These are phyloP conservation scores for Fusarium pseudocircinatum DNA, from an alignment of 2,329 filamentous ascomycete genomes.

Conservation along the genomic window DNA sequence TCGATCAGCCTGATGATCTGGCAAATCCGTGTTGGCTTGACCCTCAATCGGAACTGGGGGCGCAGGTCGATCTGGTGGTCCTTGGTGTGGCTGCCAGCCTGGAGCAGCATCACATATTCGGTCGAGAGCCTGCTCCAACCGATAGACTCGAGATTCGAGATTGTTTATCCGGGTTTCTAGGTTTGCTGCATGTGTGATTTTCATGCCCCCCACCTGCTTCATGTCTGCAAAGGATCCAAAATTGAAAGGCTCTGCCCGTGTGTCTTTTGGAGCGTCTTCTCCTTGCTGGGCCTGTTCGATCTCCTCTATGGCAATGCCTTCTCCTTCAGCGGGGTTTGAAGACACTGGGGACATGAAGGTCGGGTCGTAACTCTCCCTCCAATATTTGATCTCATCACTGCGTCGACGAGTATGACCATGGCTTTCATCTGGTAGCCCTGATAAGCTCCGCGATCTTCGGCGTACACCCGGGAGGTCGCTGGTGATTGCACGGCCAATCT, in stretches of 20 bases:
- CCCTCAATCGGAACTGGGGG: constrained; percentile 39
- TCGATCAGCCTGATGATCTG: background rate
- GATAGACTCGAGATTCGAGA: constrained; percentile 62
- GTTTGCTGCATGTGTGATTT: constrained; percentile 64
- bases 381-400: constrained; percentile 72
- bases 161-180: constrained; percentile 62
- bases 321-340: constrained; percentile 54
- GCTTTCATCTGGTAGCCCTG: constrained; percentile 57
- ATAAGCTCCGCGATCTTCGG: constrained; percentile 68
- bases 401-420: constrained; percentile 57
- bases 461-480: constrained; percentile 61
- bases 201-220: constrained; percentile 63
- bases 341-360: constrained; percentile 62
- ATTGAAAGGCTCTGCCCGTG: constrained; percentile 62
- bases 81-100: constrained; percentile 49
- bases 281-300: constrained; percentile 47
- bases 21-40: background rate
- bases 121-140: constrained; percentile 63
- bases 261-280: constrained; percentile 46
- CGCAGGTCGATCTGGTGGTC: constrained; percentile 40
- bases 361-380: constrained; percentile 68
- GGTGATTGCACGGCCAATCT: constrained; percentile 71
- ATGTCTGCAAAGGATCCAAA: constrained; percentile 60
- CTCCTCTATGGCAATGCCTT: constrained; percentile 44
- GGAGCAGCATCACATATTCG: constrained; percentile 60